Conservation (phyloP, 129 eudicot species). For the Saposhnikovia divaricata region DNA sequence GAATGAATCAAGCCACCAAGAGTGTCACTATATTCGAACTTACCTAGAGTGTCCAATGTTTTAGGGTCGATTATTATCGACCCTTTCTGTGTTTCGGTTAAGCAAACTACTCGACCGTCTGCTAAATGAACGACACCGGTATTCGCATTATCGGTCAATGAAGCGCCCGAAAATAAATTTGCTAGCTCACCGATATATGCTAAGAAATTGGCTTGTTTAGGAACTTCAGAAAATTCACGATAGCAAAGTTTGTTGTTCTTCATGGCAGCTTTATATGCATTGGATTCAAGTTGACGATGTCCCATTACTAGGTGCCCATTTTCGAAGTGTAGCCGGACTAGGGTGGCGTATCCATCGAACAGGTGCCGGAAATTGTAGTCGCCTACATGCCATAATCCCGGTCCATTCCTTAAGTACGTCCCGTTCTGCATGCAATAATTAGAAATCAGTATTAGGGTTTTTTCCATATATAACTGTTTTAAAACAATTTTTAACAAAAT, state of each 20-base stretch:
- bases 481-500: no score
- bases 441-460: neutral
- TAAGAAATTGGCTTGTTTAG: slow-evolving; percentile 66
- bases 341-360: slow-evolving; percentile 95
- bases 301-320: slow-evolving; percentile 66
- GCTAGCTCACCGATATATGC: slow-evolving; percentile 77
- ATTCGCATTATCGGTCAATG: slow-evolving; percentile 87
- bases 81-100: slow-evolving; percentile 90
- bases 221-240: slow-evolving; percentile 91
- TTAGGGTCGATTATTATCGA: slow-evolving; percentile 67
- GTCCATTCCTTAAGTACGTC: slow-evolving; percentile 88
- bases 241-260: slow-evolving; percentile 63
- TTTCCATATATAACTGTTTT: neutral
- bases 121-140: slow-evolving; percentile 80
- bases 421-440: slow-evolving; percentile 57
- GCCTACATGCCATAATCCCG: slow-evolving; percentile 85
- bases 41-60: slow-evolving; percentile 74
- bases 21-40: slow-evolving; percentile 68
- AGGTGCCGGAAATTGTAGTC: slow-evolving; percentile 94
- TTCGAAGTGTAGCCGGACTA: slow-evolving; percentile 73
- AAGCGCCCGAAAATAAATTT: slow-evolving; percentile 71
- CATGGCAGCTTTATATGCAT: slow-evolving; percentile 84
- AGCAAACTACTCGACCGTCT: slow-evolving; percentile 86
- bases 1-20: slow-evolving; percentile 79
- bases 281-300: slow-evolving; percentile 86